Conservation (phyloP, 208 protist genomes). For the Trypanosoma mega region DNA sequence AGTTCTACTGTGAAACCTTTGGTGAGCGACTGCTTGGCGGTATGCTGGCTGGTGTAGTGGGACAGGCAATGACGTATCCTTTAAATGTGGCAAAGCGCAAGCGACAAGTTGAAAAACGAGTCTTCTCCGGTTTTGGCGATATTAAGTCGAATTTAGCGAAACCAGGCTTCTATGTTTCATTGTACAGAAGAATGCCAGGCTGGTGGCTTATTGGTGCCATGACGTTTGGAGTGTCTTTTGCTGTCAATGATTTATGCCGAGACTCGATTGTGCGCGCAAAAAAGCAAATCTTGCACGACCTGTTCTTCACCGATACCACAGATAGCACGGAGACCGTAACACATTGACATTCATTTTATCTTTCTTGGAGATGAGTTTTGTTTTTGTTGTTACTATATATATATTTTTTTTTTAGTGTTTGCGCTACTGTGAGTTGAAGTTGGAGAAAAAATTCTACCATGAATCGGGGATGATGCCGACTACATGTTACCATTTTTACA, state of each 20-base stretch:
- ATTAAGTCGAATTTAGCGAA: constrained; percentile 47
- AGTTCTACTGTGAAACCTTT: constrained; percentile 61
- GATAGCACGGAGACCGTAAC: no score
- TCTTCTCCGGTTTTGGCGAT: constrained; percentile 39
- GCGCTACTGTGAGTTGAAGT: no score
- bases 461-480: no score
- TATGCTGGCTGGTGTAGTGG: constrained; percentile 62
- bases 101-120: constrained; percentile 68
- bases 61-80: constrained; percentile 85
- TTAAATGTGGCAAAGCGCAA: constrained; percentile 83
- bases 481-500: no score
- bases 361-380: no score
- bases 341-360: no score
- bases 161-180: constrained; percentile 40
- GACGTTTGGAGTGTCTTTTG: constrained; percentile 80
- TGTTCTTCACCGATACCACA: constrained; percentile 34
- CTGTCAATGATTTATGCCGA: constrained; percentile 74
- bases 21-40: constrained; percentile 64
- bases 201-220: constrained; percentile 60
- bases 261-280: constrained; percentile 52
- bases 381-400: no score
- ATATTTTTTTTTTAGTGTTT: no score
- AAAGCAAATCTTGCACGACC: constrained; percentile 66
- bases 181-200: constrained; percentile 80
- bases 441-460: no score